These are phyloP conservation scores for Fusarium pilosicola DNA, from an alignment of 2,329 filamentous ascomycete species.

Conservation along the genomic window DNA sequence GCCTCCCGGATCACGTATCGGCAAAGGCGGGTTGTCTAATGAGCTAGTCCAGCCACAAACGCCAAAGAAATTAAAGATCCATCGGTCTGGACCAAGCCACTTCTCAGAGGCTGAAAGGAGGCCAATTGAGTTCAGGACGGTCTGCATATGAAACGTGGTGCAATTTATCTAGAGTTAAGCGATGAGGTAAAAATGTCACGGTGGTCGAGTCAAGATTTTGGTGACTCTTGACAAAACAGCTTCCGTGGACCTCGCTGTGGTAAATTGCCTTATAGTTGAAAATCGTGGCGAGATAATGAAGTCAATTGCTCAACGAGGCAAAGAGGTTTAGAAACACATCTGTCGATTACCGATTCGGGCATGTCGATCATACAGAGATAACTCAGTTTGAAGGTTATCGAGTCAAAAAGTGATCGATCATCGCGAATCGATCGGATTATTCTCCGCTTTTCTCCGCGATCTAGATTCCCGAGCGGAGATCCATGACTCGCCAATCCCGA, in stretches of 20 bases:
- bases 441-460: neutral
- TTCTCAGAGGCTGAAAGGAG: accelerated
- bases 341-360: accelerated
- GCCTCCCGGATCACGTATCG: neutral
- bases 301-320: neutral
- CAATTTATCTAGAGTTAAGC: neutral
- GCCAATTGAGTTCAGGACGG: neutral
- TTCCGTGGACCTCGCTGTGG: accelerated
- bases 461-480: neutral
- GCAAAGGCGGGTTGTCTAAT: neutral
- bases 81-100: neutral
- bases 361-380: neutral
- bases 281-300: too few relatives aligned
- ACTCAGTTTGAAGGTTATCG: neutral
- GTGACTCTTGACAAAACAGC: neutral
- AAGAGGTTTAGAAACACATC: accelerated
- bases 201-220: neutral
- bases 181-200: neutral
- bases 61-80: too few relatives aligned
- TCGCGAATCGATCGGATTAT: neutral
- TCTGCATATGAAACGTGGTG: neutral
- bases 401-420: neutral
- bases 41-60: accelerated
- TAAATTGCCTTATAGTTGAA: accelerated
- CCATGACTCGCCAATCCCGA: neutral